phyloP scores from a whole-genome alignment of 129 eudicot species.

The Pittosporum tobira region DNA sequence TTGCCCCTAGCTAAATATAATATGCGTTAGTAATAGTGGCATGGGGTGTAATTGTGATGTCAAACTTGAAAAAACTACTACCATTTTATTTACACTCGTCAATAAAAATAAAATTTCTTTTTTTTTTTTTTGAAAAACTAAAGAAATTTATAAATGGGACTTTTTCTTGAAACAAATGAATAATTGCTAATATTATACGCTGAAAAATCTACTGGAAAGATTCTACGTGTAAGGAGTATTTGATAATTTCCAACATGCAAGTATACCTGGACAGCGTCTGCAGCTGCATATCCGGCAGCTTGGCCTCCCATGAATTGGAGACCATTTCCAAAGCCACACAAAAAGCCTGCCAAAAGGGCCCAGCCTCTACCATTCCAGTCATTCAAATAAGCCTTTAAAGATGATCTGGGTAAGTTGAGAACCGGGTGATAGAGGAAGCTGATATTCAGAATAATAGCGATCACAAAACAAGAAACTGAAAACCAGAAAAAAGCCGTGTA shows the following conservation, averaged over 20 bases:
- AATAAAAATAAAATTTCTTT: too few species aligned
- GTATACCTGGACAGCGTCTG: constrained; percentile 84
- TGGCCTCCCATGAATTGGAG: constrained; percentile 96
- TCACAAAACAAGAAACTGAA: constrained; percentile 61
- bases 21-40: too few species aligned
- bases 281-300: constrained; percentile 99
- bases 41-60: too few species aligned
- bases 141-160: too few species aligned
- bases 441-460: constrained; percentile 58
- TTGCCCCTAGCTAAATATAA: too few species aligned
- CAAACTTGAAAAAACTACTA: too few species aligned
- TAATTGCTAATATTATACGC: not conserved
- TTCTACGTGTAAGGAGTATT: too few species aligned
- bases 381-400: constrained; percentile 45
- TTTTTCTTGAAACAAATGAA: too few species aligned
- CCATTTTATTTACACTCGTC: too few species aligned
- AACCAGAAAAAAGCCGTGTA: constrained; percentile 89
- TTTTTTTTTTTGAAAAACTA: too few species aligned
- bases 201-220: not conserved
- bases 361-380: constrained; percentile 89
- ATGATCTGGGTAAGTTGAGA: constrained; percentile 50
- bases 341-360: constrained; percentile 83
- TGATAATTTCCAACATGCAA: not conserved
- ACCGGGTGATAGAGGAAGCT: constrained; percentile 61
- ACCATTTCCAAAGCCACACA: constrained; percentile 91